A percentile compares a stretch with the other conserved stretches of the same genome.
Conservation (phyloP, 495 filamentous ascomycete genomes). For the Trichoderma orchidacearum region DNA sequence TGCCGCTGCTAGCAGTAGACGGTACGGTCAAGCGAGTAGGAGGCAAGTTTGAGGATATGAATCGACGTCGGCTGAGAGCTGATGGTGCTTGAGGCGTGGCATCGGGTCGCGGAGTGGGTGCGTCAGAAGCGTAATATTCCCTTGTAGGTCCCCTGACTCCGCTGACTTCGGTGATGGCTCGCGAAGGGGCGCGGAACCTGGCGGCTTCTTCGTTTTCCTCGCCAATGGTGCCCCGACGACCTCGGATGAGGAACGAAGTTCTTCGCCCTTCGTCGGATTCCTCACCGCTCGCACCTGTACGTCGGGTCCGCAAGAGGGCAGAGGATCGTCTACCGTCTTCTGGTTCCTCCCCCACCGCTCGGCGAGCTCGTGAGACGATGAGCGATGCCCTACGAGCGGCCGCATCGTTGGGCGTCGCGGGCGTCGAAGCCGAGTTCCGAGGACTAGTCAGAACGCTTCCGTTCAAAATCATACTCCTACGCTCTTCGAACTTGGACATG, state of each 20-base stretch:
- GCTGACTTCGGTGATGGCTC: conserved; percentile 44
- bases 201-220: conserved; percentile 32
- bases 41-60: conserved; percentile 22
- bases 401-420: conserved; percentile 12
- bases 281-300: conserved; percentile 18
- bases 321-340: conserved; percentile 35
- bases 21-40: conserved; percentile 18
- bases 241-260: conserved; percentile 22
- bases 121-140: conserved; percentile 16
- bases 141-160: conserved; percentile 15
- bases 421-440: conserved; percentile 19
- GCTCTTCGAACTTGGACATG: conserved; percentile 58
- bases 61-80: conserved; percentile 26
- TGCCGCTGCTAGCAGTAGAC: conserved; percentile 8
- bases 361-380: conserved; percentile 24
- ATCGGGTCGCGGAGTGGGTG: conserved; percentile 14
- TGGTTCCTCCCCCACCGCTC: conserved; percentile 30
- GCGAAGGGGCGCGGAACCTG: conserved; percentile 37
- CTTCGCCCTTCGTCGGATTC: conserved; percentile 35
- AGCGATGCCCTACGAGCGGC: conserved; percentile 31
- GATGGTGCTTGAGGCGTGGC: conserved; percentile 15
- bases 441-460: conserved; percentile 24
- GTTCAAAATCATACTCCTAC: conserved; percentile 48
- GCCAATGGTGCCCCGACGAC: conserved; percentile 25
- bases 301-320: conserved; percentile 25